Percentiles rank a stretch among this genome's conserved stretches.
Evolutionary conservation across 2,329 filamentous ascomycete species (phyloP).

Genomic region (Gremmenia infestans): DNA sequence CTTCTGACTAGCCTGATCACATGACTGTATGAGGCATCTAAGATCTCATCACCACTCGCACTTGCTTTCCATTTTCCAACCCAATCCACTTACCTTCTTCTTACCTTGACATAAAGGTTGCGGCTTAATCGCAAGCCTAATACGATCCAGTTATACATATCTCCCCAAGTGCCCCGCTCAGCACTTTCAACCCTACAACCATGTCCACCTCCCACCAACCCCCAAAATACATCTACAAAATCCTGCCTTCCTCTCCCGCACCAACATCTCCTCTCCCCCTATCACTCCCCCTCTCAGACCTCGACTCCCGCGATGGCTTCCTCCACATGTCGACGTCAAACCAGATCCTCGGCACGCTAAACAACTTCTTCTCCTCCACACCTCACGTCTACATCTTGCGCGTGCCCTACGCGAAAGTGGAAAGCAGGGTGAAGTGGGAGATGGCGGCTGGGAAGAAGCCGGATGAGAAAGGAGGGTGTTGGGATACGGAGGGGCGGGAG

Average conservation of each 20-base stretch:
- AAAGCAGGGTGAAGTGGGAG: slow-evolving; percentile 23
- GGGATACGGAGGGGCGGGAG: slow-evolving; percentile 22
- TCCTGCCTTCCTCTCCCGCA: slow-evolving; percentile 21
- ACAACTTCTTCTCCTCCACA: slow-evolving; percentile 22
- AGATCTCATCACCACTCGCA: too few relatives aligned
- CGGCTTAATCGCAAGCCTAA: too few relatives aligned
- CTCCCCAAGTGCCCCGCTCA: too few relatives aligned
- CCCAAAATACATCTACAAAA: slow-evolving; percentile 31
- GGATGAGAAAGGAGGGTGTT: slow-evolving; percentile 21
- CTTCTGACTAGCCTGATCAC: too few relatives aligned
- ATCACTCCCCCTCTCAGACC: slow-evolving; percentile 25
- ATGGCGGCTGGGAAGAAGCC: slow-evolving; percentile 19
- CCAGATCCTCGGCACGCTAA: slow-evolving; percentile 25
- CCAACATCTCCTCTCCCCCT: slow-evolving; percentile 22
- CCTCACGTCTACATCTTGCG: slow-evolving; percentile 22
- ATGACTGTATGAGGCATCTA: too few relatives aligned
- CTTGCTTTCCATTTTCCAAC: too few relatives aligned
- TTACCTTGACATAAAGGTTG: too few relatives aligned
- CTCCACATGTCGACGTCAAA: slow-evolving; percentile 24
- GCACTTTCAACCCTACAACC: not conserved
- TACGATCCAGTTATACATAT: too few relatives aligned
- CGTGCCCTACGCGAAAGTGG: slow-evolving; percentile 22
- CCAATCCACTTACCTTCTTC: too few relatives aligned
- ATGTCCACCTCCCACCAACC: not conserved
- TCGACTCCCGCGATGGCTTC: slow-evolving; percentile 26